phyloP scores from a whole-genome alignment of 495 filamentous ascomycete species.

The Lophium mytilinum region DNA sequence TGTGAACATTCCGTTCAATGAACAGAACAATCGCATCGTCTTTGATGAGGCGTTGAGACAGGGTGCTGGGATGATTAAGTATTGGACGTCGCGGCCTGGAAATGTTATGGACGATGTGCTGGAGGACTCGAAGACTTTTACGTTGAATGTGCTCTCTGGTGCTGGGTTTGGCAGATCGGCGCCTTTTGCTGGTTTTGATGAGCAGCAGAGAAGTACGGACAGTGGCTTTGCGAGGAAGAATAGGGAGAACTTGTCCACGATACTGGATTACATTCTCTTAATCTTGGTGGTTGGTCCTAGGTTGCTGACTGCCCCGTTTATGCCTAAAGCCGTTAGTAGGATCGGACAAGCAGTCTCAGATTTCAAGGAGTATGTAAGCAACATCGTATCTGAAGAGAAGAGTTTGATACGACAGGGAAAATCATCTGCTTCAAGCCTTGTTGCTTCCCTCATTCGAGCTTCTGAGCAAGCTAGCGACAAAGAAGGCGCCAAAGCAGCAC shows the following conservation, averaged over 20 bases:
- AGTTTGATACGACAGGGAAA: conserved; percentile 2
- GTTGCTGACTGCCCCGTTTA: conserved; percentile 5
- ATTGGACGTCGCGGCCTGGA: conserved; percentile 29
- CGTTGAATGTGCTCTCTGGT: conserved; percentile 39
- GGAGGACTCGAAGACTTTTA: conserved; percentile 38
- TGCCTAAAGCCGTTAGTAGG: conserved; percentile 3
- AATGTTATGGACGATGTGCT: conserved; percentile 18
- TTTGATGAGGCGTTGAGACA: conserved; percentile 36
- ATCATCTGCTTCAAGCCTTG: background rate
- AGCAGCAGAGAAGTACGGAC: background rate
- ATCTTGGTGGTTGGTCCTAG: conserved; percentile 10
- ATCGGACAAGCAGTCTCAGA: conserved; percentile 1
- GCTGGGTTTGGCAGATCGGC: conserved; percentile 40
- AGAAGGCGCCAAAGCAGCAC: background rate
- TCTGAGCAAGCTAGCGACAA: background rate
- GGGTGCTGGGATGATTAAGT: conserved; percentile 27
- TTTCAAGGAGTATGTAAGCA: conserved; percentile 1
- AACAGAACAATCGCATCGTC: conserved; percentile 41
- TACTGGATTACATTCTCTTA: conserved; percentile 6
- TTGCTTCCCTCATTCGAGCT: conserved; percentile 9
- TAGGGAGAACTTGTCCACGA: conserved; percentile 5
- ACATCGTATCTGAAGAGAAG: conserved; percentile 8
- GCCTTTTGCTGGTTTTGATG: conserved; percentile 26
- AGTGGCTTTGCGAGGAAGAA: conserved; percentile 6
- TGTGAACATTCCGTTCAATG: conserved; percentile 38